Percentiles rank a stretch among this genome's conserved stretches.
Evolutionary conservation across 192 early-diverging fungal genomes (phyloP).

Genomic region (Lunasporangiospora selenospora): DNA sequence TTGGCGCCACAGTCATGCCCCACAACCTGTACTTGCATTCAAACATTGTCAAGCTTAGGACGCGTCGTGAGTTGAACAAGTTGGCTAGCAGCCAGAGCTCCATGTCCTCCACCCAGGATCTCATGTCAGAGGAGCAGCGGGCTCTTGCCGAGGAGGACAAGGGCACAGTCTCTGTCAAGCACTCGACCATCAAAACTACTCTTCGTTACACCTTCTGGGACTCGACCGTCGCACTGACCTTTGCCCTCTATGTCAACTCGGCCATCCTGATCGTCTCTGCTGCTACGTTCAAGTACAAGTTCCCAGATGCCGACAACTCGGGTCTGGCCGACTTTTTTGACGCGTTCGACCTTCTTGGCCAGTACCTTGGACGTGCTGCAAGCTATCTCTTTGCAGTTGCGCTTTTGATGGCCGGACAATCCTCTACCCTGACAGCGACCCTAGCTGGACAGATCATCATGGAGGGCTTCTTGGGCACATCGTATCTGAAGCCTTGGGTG

Average conservation of each 20-base stretch:
- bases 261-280: constrained; percentile 82
- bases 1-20: constrained; percentile 91
- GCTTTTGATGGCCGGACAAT: constrained; percentile 78
- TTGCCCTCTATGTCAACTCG: constrained; percentile 80
- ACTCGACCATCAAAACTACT: constrained; percentile 51
- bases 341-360: constrained; percentile 65
- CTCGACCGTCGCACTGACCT: constrained; percentile 67
- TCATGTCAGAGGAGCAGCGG: constrained; percentile 18
- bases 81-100: constrained; percentile 19
- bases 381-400: constrained; percentile 79
- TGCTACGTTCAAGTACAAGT: constrained; percentile 71
- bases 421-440: constrained; percentile 82
- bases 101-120: constrained; percentile 33
- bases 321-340: constrained; percentile 70
- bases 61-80: constrained; percentile 20
- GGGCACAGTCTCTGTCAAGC: constrained; percentile 28
- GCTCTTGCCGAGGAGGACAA: constrained; percentile 15
- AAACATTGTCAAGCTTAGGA: constrained; percentile 72
- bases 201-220: constrained; percentile 68
- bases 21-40: constrained; percentile 87
- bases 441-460: constrained; percentile 87
- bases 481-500: constrained; percentile 66
- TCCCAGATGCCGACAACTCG: constrained; percentile 22
- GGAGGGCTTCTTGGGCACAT: constrained; percentile 75
- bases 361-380: constrained; percentile 67